A percentile compares a stretch with the other conserved stretches of the same genome.
These are phyloP conservation scores for Chalara sp. DNA, from an alignment of 2,329 filamentous ascomycete species.

Conservation along the genomic window DNA sequence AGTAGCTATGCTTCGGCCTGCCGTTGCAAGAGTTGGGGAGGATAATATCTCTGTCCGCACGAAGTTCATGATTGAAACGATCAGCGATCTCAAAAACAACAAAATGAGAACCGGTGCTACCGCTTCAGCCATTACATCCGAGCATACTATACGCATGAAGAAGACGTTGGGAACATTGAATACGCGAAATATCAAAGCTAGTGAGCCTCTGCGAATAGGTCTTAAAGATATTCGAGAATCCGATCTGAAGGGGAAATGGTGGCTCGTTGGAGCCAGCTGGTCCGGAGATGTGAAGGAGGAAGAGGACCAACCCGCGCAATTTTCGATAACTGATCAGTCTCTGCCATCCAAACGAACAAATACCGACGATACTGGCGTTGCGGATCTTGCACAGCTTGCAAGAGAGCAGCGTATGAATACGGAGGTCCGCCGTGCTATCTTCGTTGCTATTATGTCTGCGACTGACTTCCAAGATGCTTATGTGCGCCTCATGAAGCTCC, in stretches of 20 bases:
- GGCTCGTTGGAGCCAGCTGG: slow-evolving; percentile 96
- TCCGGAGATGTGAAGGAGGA: slow-evolving; percentile 33
- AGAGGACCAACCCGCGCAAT: slow-evolving; percentile 20
- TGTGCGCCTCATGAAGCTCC: slow-evolving; percentile 70
- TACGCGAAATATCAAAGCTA: slow-evolving; percentile 58
- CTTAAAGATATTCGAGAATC: slow-evolving; percentile 76
- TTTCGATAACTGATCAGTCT: neutral
- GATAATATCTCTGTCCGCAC: slow-evolving; percentile 75
- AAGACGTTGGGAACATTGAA: slow-evolving; percentile 80
- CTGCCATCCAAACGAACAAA: slow-evolving; percentile 15
- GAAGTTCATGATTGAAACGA: slow-evolving; percentile 96
- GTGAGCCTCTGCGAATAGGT: slow-evolving; percentile 75
- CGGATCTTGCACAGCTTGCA: slow-evolving; percentile 28
- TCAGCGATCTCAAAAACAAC: slow-evolving; percentile 92
- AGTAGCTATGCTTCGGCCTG: slow-evolving; percentile 68
- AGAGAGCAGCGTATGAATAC: slow-evolving; percentile 30
- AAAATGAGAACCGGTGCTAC: slow-evolving; percentile 70
- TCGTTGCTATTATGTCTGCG: slow-evolving; percentile 82
- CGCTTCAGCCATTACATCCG: slow-evolving; percentile 66
- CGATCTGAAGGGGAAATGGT: slow-evolving; percentile 92
- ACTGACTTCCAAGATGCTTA: slow-evolving; percentile 80
- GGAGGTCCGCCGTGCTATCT: slow-evolving; percentile 58
- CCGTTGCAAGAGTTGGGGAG: slow-evolving; percentile 60
- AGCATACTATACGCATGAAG: slow-evolving; percentile 83
- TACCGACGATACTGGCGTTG: slow-evolving; percentile 23